These are phyloP conservation scores for Malus sylvestris DNA, from an alignment of 306 rosid genomes.

Conservation along the genomic window DNA sequence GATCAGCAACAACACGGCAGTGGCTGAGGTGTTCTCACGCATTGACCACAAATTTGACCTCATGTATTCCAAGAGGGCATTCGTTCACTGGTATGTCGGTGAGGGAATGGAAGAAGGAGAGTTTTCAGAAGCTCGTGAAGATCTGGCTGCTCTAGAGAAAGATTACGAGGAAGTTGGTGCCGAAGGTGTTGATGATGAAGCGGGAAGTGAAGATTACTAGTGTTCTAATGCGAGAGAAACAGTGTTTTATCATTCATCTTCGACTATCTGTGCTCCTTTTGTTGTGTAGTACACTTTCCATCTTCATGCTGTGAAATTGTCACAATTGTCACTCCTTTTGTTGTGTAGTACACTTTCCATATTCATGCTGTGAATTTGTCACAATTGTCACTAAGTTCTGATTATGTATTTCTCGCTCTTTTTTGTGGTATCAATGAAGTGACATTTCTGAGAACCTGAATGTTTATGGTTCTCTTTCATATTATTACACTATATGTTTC, in stretches of 20 bases:
- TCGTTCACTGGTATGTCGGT: conserved; percentile 97
- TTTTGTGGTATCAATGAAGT: conserved; percentile 22
- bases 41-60: conserved; percentile 96
- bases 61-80: conserved; percentile 98
- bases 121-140: conserved; percentile 98
- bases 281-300: conserved; percentile 32
- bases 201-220: conserved; percentile 59
- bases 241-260: conserved; percentile 12
- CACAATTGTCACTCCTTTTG: background rate
- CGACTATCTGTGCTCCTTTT: conserved; percentile 16
- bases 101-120: conserved; percentile 99
- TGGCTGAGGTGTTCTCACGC: conserved; percentile 98
- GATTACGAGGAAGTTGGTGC: conserved; percentile 99
- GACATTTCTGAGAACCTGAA: conserved; percentile 6
- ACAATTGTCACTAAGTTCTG: conserved; percentile 15
- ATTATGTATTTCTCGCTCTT: conserved; percentile 11
- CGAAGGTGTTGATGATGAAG: conserved; percentile 88
- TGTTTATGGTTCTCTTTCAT: background rate
- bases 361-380: conserved; percentile 27
- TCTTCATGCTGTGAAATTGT: background rate
- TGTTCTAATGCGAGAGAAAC: conserved; percentile 12
- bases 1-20: conserved; percentile 99
- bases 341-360: conserved; percentile 32
- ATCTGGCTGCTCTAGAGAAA: conserved; percentile 98
- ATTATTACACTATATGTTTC: too few relatives aligned